A percentile compares a stretch with the other conserved stretches of the same genome.
phyloP scores from a whole-genome alignment of 768 basidiomycete genomes.

The Boletus patriciae region DNA sequence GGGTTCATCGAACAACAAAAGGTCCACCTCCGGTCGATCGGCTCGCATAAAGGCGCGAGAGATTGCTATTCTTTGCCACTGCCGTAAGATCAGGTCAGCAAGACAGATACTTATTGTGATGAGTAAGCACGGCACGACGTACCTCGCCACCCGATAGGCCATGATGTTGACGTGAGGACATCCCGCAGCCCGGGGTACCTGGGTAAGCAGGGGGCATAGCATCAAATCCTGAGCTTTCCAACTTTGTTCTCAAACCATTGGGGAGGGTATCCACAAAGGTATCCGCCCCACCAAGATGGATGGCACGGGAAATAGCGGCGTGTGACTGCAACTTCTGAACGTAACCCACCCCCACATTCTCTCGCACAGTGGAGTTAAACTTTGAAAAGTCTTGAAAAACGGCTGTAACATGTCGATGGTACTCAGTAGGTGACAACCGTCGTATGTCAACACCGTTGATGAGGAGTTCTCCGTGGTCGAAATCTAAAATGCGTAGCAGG shows the following conservation, averaged over 20 bases:
- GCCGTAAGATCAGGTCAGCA: slow-evolving; percentile 18
- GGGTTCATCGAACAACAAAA: slow-evolving; percentile 84
- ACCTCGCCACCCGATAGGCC: slow-evolving; percentile 87
- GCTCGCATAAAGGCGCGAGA: slow-evolving; percentile 88
- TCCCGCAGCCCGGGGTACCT: slow-evolving; percentile 33
- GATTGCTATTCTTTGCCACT: slow-evolving; percentile 89
- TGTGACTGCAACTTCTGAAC: slow-evolving; percentile 61
- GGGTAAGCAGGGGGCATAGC: slow-evolving; percentile 37
- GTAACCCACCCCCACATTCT: slow-evolving; percentile 85
- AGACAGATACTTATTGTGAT: slow-evolving; percentile 13
- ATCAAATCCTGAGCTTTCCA: slow-evolving; percentile 65
- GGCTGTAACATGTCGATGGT: slow-evolving; percentile 73
- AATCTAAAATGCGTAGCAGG: slow-evolving; percentile 75
- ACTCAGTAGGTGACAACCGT: slow-evolving; percentile 61
- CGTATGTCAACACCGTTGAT: slow-evolving; percentile 74
- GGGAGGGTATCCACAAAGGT: slow-evolving; percentile 65
- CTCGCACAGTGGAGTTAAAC: slow-evolving; percentile 71
- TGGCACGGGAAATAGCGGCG: slow-evolving; percentile 59
- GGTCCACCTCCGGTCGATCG: slow-evolving; percentile 68
- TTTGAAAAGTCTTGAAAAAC: slow-evolving; percentile 87
- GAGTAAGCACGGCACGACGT: slow-evolving; percentile 25
- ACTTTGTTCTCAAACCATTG: slow-evolving; percentile 67
- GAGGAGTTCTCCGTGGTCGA: slow-evolving; percentile 63
- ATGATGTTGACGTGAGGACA: slow-evolving; percentile 45
- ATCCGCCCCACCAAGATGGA: slow-evolving; percentile 71